Base-by-base conservation (phyloP, 768 basidiomycete species). In the Coprinopsis cinerea region DNA sequence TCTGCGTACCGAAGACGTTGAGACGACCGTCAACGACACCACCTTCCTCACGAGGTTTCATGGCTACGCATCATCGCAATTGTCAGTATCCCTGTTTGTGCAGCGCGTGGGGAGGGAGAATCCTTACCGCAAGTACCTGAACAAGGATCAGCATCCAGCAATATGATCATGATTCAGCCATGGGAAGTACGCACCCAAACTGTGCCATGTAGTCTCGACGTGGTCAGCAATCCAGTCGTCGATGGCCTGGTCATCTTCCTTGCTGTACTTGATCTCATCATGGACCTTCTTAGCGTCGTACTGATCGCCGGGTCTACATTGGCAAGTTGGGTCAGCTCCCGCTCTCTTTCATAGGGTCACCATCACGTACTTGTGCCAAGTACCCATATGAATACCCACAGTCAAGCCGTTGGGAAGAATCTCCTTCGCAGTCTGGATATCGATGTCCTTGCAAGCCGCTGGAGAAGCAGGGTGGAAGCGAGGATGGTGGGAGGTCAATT, bases 151-250 rank as follows among this genome's bases (percentile, higher is more conserved):
- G 27, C 48, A 36, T 34, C 18, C 35, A 9, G 10, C 22, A 5
- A 25, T 28, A 4, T 18, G 14, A 36, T 32, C 17, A 17, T 35
- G 43, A 23, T 15, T 25, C 18, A 10, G 18, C 7, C 6, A 13
- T 7, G 37, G 10, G 20, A 39, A 32, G 47, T 47, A 63, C 61
- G 58, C 63, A 61, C 79, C 82, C 44, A 85, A 70, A 61, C 78
- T 81, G 71, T 86, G 84, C 84, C 84, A 85, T 49, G 83, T 85
- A 9, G 84, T 85, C 71, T 85, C 84, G 57, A 86, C 83, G 61
- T 85, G 82, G 62, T 83, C 78, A 55, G 73, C 64, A 48, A 75
- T 55, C 83, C 82, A 85, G 54, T 83, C 76, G 58, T 85, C 84
- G 57, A 85, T 87, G 34, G 82, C 83, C 60, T 78, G 64, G 66